Conservation (phyloP, 495 filamentous ascomycete species). For the Podospora tetraspora region DNA sequence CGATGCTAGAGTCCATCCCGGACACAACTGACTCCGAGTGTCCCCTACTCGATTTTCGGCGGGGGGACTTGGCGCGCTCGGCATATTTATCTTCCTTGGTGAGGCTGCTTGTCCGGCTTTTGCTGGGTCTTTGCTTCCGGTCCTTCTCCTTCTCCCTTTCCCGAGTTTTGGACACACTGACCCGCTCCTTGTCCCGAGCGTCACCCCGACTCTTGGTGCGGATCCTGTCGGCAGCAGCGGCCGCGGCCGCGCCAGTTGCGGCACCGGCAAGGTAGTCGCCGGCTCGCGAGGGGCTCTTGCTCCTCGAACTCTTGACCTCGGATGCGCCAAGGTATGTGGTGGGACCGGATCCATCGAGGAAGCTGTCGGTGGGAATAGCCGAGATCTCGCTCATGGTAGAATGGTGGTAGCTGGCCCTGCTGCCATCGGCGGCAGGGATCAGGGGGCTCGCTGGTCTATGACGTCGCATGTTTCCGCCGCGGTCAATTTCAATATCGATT, state of each 20-base stretch:
- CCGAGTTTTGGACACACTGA: conserved; percentile 24
- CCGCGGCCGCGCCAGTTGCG: conserved; percentile 33
- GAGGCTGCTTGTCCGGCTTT: conserved; percentile 56
- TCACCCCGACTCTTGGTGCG: conserved; percentile 41
- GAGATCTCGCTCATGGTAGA: conserved; percentile 75
- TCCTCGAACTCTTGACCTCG: conserved; percentile 31
- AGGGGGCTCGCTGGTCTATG: conserved; percentile 51
- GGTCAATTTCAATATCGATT: conserved; percentile 75
- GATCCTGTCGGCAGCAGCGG: conserved; percentile 47
- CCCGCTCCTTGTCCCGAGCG: conserved; percentile 26
- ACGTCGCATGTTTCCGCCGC: conserved; percentile 32
- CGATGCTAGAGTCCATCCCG: conserved; percentile 63
- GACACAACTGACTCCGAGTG: conserved; percentile 59
- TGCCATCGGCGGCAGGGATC: conserved; percentile 50
- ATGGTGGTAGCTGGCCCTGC: conserved; percentile 55
- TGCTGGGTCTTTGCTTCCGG: conserved; percentile 49
- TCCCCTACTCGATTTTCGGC: conserved; percentile 57
- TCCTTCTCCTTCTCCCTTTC: conserved; percentile 36
- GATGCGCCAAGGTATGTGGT: conserved; percentile 26
- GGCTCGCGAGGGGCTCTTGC: conserved; percentile 33
- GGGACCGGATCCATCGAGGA: conserved; percentile 63
- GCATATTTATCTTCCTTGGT: conserved; percentile 51
- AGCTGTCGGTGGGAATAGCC: conserved; percentile 83
- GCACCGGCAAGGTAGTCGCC: conserved; percentile 36
- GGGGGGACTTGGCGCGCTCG: conserved; percentile 52